Conservation (phyloP, 1,284 basidiomycete genomes). For the Amylostereum chailletii region DNA sequence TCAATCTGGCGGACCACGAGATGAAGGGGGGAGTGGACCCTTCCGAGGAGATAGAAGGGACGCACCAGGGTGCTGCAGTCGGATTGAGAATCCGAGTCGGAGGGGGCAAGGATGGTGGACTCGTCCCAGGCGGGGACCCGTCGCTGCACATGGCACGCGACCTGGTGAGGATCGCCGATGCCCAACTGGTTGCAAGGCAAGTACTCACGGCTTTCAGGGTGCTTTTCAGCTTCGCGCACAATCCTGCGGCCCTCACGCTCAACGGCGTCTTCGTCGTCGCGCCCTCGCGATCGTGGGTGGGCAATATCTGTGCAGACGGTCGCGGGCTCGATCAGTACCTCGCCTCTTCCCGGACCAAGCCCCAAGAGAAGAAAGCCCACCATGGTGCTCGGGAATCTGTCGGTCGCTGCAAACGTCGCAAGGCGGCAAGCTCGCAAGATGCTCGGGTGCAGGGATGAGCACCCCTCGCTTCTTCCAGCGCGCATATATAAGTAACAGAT, state of each 20-base stretch:
- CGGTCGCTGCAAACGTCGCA: no score
- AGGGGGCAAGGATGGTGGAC: slow-evolving; percentile 10
- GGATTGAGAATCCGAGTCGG: slow-evolving; percentile 15
- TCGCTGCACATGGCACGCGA: slow-evolving; percentile 9
- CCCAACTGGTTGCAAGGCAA: slow-evolving; percentile 4
- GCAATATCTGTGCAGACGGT: not conserved
- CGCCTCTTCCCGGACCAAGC: slow-evolving; percentile 11
- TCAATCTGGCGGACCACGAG: slow-evolving; percentile 16
- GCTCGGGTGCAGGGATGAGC: no score
- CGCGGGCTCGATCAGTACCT: not conserved
- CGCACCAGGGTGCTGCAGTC: slow-evolving; percentile 26
- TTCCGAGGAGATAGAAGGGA: not conserved
- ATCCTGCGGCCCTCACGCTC: not conserved
- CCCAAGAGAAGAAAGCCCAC: slow-evolving; percentile 13
- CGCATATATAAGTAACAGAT: no score
- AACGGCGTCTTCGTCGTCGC: not conserved
- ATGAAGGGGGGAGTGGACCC: not conserved
- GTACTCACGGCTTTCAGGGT: slow-evolving; percentile 17
- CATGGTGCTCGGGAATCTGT: slow-evolving; percentile 3
- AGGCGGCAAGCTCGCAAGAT: no score
- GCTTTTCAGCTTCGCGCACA: slow-evolving; percentile 12
- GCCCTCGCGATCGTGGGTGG: not conserved
- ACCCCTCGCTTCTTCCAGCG: no score
- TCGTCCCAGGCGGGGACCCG: slow-evolving; percentile 11
- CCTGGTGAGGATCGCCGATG: slow-evolving; percentile 3